A percentile compares a stretch with the other conserved stretches of the same genome.
These are phyloP conservation scores for Trametes punicea DNA, from an alignment of 768 basidiomycete genomes.

Conservation along the genomic window DNA sequence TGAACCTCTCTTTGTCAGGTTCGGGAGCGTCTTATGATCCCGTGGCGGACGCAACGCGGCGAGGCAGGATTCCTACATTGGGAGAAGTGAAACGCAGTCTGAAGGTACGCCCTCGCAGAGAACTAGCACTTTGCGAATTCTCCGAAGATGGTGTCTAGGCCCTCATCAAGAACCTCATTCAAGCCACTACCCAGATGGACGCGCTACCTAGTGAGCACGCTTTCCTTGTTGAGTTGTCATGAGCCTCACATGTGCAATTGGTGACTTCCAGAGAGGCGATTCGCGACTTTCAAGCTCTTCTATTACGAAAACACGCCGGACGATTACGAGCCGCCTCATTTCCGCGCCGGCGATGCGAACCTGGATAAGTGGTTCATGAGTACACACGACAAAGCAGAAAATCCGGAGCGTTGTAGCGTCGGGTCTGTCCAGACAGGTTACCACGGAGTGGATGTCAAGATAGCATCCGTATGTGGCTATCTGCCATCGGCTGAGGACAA, in stretches of 20 bases:
- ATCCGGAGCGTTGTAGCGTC: conserved; percentile 69
- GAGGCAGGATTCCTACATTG: conserved; percentile 66
- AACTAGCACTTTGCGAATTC: neutral
- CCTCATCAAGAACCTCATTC: conserved; percentile 73
- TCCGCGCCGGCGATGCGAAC: conserved; percentile 66
- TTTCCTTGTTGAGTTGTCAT: neutral
- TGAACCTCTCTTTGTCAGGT: conserved; percentile 45
- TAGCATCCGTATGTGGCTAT: conserved; percentile 71
- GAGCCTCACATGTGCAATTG: neutral
- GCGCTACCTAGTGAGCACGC: conserved; percentile 71
- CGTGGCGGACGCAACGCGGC: conserved; percentile 52
- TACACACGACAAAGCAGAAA: conserved; percentile 69
- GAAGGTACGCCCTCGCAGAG: conserved; percentile 40
- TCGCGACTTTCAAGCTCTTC: conserved; percentile 85
- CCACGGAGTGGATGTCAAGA: conserved; percentile 70
- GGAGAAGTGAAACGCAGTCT: conserved; percentile 80
- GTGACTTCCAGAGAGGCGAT: conserved; percentile 67
- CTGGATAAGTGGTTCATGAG: conserved; percentile 79
- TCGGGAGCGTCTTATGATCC: conserved; percentile 45
- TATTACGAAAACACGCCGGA: conserved; percentile 77
- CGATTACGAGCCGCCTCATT: conserved; percentile 83
- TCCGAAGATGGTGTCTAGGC: conserved; percentile 44
- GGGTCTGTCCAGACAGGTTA: conserved; percentile 69
- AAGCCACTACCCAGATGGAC: conserved; percentile 80
- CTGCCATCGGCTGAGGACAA: conserved; percentile 67